A percentile compares a stretch with the other conserved stretches of the same genome.
These are phyloP conservation scores for Thalassiosira pacifica DNA, from an alignment of 352 stramenopile species.

Conservation along the genomic window DNA sequence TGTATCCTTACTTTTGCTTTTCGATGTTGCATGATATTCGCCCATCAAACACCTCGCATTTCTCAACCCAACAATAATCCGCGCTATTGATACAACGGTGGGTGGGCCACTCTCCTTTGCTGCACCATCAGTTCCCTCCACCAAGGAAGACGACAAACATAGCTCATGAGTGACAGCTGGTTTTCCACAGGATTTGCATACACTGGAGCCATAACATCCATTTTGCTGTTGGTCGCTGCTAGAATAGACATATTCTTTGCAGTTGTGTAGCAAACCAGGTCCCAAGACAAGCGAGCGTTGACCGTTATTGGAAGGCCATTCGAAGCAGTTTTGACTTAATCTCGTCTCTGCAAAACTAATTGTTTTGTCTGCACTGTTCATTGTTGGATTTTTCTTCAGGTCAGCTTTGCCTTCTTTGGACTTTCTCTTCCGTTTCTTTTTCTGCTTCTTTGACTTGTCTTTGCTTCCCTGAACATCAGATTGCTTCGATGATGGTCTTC, in stretches of 20 bases:
- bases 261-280: slow-evolving; percentile 45
- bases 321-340: slow-evolving; percentile 56
- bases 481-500: neutral
- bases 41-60: slow-evolving; percentile 59
- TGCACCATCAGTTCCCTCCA: neutral
- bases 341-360: slow-evolving; percentile 43
- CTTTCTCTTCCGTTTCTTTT: slow-evolving; percentile 27
- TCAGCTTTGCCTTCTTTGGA: slow-evolving; percentile 7
- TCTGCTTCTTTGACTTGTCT: slow-evolving; percentile 8
- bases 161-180: slow-evolving; percentile 54
- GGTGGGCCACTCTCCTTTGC: neutral
- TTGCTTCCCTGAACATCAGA: slow-evolving; percentile 1
- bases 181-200: slow-evolving; percentile 44
- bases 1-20: slow-evolving; percentile 15
- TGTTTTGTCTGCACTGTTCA: neutral
- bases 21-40: slow-evolving; percentile 45
- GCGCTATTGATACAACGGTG: slow-evolving; percentile 30
- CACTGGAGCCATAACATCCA: slow-evolving; percentile 38
- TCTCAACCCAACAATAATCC: slow-evolving; percentile 44
- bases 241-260: slow-evolving; percentile 29
- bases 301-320: slow-evolving; percentile 46
- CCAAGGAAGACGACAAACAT: slow-evolving; percentile 25
- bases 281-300: slow-evolving; percentile 36
- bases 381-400: neutral
- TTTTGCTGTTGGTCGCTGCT: neutral